Evolutionary conservation across 208 protist genomes (phyloP), one percentile per base, ranked within the genome.

Genomic region (Leptomonas seymouri): DNA sequence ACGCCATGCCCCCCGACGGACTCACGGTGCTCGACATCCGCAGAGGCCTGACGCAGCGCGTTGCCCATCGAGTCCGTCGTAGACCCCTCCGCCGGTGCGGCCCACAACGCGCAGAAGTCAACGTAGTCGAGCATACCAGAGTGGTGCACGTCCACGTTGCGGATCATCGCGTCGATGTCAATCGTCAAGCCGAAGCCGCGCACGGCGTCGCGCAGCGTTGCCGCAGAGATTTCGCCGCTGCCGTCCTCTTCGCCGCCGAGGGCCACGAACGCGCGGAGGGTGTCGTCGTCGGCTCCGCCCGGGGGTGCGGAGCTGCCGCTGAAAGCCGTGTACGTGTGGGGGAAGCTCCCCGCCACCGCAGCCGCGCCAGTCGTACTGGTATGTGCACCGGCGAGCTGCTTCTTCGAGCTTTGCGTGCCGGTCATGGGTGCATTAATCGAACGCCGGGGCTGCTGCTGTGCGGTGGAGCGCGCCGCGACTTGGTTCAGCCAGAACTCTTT

Each of bases 211-310:
- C 78, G 72, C 55, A 95, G 73, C 51, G 73, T 71, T 15, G 77
- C 66, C 9, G 84, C 50, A 30, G 48, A 18, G 50, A 95, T 83
- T 27, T 72, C 64, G 3, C 90, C 90, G 3, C 59, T 81, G 54
- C 87, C 81, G 63, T 93, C 87, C 57, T 90, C 90, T 34, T 74
- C 48, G 27, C 90, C 90, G 61, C 90, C 90, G n/a, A 95, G 85
- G 6, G 84, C 80, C 21, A 95, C 78, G 62, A 95, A 95, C 25
- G 87, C 87, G 42, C 80, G 74, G 31, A 95, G 78, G 15, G 87
- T 90, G 71, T 95, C 87, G 6, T 82, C 75, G 48, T 85, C 77
- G 5, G 73, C 67, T 30, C 51, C 48, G 27, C 54, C 50, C 23
- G 25, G 44, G 20, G 16, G 30, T 1, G 54, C 57, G 36, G 48